Conservation (phyloP, 148 eudicot species). For the Cornus controversa region DNA sequence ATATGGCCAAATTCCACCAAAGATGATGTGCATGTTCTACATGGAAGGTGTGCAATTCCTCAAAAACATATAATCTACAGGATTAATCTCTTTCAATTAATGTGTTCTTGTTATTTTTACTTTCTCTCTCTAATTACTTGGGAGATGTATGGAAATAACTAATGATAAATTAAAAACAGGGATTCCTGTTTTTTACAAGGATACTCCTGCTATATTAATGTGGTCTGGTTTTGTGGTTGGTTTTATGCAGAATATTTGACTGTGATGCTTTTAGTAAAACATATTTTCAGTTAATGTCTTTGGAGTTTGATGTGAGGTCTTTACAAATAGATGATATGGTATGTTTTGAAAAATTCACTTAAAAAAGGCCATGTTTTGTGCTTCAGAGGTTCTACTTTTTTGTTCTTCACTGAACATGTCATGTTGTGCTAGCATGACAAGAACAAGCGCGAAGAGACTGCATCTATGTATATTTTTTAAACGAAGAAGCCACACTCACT, state of each 20-base stretch:
- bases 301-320: neutral
- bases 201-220: too few relatives aligned
- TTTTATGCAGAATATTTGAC: neutral
- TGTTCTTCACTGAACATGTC: neutral
- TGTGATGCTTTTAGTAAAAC: neutral
- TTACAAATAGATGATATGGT: too few relatives aligned
- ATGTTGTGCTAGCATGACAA: neutral
- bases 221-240: neutral
- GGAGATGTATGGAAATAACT: too few relatives aligned
- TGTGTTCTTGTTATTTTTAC: neutral
- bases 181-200: too few relatives aligned
- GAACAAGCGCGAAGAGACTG: neutral
- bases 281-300: neutral
- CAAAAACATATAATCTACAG: neutral
- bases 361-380: neutral
- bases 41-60: slow-evolving; percentile 53
- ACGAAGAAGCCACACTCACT: neutral
- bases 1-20: slow-evolving; percentile 72
- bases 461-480: neutral
- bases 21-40: slow-evolving; percentile 67
- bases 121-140: too few relatives aligned
- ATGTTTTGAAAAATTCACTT: neutral
- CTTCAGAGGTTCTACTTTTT: neutral
- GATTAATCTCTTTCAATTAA: neutral
- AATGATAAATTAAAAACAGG: too few relatives aligned